These are phyloP conservation scores for Sphaerulina vaccinii DNA, from an alignment of 2,329 filamentous ascomycete species.

Conservation along the genomic window DNA sequence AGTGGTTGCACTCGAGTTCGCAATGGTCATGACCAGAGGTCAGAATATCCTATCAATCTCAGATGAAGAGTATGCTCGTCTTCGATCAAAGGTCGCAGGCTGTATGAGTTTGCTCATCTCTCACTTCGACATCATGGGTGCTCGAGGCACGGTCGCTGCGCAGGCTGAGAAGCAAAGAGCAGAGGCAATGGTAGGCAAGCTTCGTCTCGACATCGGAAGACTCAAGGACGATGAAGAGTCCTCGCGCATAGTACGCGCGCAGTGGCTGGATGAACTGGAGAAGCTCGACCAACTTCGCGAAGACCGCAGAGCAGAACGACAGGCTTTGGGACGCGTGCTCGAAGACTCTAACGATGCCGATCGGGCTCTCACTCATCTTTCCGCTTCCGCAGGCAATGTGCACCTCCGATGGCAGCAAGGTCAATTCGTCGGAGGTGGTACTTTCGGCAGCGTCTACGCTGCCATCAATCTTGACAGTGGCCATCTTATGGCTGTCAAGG, in stretches of 20 bases:
- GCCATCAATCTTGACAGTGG: slow-evolving; percentile 96
- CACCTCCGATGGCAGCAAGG: slow-evolving; percentile 97
- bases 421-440: slow-evolving; percentile 95
- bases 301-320: slow-evolving; percentile 78
- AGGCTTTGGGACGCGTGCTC: slow-evolving; percentile 83
- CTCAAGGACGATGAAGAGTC: slow-evolving; percentile 83
- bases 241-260: slow-evolving; percentile 67
- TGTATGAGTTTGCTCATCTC: slow-evolving; percentile 98
- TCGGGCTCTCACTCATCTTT: slow-evolving; percentile 88
- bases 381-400: slow-evolving; percentile 90
- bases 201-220: slow-evolving; percentile 73
- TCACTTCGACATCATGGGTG: slow-evolving; percentile 99
- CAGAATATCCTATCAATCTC: slow-evolving; percentile 89
- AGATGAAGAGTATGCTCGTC: slow-evolving; percentile 78
- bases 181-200: slow-evolving; percentile 73
- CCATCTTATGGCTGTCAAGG: slow-evolving; percentile 97
- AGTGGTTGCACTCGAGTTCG: slow-evolving; percentile 90
- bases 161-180: slow-evolving; percentile 88
- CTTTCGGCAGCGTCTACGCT: slow-evolving; percentile 95
- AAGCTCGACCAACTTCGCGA: slow-evolving; percentile 76
- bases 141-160: slow-evolving; percentile 85
- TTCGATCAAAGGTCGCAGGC: slow-evolving; percentile 86
- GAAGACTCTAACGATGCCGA: slow-evolving; percentile 96
- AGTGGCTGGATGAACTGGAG: slow-evolving; percentile 70
- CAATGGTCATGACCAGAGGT: slow-evolving; percentile 94